These are phyloP conservation scores for Akanthomyces uredinophilus DNA, from an alignment of 2,329 filamentous ascomycete species.

Conservation along the genomic window DNA sequence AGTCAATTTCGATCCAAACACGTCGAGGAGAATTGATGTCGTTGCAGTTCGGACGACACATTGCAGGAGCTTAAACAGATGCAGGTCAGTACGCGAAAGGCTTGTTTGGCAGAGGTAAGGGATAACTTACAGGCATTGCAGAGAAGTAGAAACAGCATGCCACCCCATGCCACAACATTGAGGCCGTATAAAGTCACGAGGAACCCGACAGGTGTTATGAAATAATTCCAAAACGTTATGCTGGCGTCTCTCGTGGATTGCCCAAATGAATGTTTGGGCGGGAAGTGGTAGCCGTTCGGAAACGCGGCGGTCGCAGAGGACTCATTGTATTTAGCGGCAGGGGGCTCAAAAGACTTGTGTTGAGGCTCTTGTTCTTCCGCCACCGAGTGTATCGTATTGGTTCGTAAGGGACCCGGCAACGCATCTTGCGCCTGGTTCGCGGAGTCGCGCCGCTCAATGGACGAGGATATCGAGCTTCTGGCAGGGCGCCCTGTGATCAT, in stretches of 20 bases:
- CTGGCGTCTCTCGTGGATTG: conserved; percentile 54
- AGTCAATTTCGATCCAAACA: conserved; percentile 80
- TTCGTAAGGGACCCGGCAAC: conserved; percentile 20
- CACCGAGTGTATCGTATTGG: conserved; percentile 19
- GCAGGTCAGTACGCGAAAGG: neutral
- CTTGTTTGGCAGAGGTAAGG: neutral
- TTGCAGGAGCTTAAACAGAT: conserved; percentile 47
- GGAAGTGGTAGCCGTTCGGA: conserved; percentile 62
- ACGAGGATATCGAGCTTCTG: conserved; percentile 19
- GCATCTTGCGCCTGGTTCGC: neutral
- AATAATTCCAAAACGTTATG: conserved; percentile 65
- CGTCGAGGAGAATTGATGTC: conserved; percentile 70
- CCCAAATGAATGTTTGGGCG: conserved; percentile 54
- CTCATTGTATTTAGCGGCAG: conserved; percentile 18
- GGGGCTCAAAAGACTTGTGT: neutral
- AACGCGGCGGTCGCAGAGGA: conserved; percentile 38
- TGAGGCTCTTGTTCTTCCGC: conserved; percentile 19
- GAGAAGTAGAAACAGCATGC: conserved; percentile 82
- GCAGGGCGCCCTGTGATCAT: conserved; percentile 25
- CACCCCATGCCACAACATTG: conserved; percentile 83
- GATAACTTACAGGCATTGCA: conserved; percentile 52
- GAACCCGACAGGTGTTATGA: conserved; percentile 70
- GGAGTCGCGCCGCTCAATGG: conserved; percentile 19
- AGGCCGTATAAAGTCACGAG: conserved; percentile 73
- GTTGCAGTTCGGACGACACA: conserved; percentile 67